Evolutionary conservation across 345 rosid genomes (phyloP), one percentile per base, ranked within the genome.

Genomic region (Populus pruinosa): DNA sequence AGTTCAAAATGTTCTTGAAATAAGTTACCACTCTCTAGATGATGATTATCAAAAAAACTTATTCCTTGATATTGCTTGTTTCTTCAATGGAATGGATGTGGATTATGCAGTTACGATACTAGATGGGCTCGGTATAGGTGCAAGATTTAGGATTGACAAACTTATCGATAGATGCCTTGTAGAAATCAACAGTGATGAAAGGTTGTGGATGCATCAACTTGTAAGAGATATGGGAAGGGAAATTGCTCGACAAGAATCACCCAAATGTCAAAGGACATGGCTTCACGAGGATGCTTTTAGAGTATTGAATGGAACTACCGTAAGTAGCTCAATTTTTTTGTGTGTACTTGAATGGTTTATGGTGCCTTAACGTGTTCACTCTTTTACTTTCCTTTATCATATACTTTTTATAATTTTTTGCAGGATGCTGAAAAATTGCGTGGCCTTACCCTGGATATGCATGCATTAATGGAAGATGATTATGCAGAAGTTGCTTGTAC

Each of bases 61-160:
- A 64, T 64, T 64, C 68, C 68, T 64, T 64, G 68, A 64, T 29
- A 64, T 64, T 21, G 38, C 68, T 8, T 64, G 36, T 64, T 64
- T 64, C 36, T 64, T 64, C 36, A 64, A 11, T 64, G 68, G 36
- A 29, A 25, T 64, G 68, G 68, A 25, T 13, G 13, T 1, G 17
- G 35, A 64, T 64, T 6, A 10, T 27, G 68, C 17, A 29, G 14
- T 64, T 9, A 29, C 0, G 14, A 12, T 64, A 25, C 36, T 64
- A 16, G 38, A 64, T 25, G 68, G 68, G 10, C 43, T 39, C 43
- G 43, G 43, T 39, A 39, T 39, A 6, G 43, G 43, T 64, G 68
- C 36, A 64, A 64, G 10, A 9, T 64, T 27, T 16, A 64, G 68
- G 17, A 64, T 64, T 29, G 17, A 27, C 17, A 25, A 64, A 5